Evolutionary conservation across 805 yeast genomes (phyloP), one percentile per base, ranked within the genome.

Genomic region (Isabelozyma pseudorhagii): DNA sequence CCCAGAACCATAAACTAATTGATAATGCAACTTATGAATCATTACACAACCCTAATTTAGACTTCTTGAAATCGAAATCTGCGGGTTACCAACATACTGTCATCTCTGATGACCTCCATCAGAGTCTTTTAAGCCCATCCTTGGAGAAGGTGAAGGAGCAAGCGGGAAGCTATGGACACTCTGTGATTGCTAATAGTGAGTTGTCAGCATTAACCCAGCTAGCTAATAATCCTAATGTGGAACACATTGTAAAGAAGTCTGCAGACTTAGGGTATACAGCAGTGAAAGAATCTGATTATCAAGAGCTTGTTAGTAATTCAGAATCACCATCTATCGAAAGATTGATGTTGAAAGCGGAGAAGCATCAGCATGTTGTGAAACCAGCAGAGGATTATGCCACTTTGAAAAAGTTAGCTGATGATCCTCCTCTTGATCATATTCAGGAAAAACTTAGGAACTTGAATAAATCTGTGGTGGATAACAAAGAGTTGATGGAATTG

Each of bases 71-170:
- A 36, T 50, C 47, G 4, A 62, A 64, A 34, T 68, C 75, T 0
- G 40, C 34, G 4, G 47, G 53, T 8, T 48, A 41, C 8, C 54
- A 54, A 11, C 60, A 58, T 45, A 49, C 50, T 5, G 44, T 60
- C 6, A 29, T 50, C 18, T 44, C 53, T 8, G 50, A 46, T 39
- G 42, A 38, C 6, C 29, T 38, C 3, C 40, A 45, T 41, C 40
- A 42, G 14, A 42, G 42, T 1, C 54, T 69, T 11, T 53, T 55
- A 5, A 38, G 47, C 3, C 74, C 72, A 17, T 53, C 69, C 1
- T 36, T 61, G 6, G 70, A 65, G 0, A 67, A 62, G 40, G 50
- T 79, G 18, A 61, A 60, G 36, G 66, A 65, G 28, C 65, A 64
- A 45, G 74, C 78, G 1, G 55, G 51, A 4, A 42, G 38, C 7